A percentile compares a stretch with the other conserved stretches of the same genome.
phyloP scores from a whole-genome alignment of 192 early-diverging fungal genomes.

The Coemansia sp. region DNA sequence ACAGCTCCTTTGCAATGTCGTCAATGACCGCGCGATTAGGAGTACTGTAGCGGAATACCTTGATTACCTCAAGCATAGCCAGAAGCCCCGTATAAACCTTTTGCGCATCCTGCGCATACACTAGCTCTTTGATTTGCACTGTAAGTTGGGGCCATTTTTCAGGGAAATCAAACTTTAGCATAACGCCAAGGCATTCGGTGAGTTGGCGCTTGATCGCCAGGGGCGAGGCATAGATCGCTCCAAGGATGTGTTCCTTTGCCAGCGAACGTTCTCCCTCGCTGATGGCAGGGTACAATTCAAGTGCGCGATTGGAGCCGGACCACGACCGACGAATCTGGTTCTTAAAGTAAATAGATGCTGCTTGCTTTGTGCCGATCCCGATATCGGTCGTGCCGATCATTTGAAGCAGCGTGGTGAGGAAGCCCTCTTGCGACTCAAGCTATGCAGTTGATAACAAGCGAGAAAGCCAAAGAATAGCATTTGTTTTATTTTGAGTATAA shows the following conservation, averaged over 20 bases:
- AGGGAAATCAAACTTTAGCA: slow-evolving; percentile 79
- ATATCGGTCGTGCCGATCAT: slow-evolving; percentile 40
- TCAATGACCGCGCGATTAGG: slow-evolving; percentile 69
- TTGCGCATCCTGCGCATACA: slow-evolving; percentile 68
- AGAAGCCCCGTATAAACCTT: slow-evolving; percentile 77
- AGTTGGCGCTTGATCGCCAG: slow-evolving; percentile 83
- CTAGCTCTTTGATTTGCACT: slow-evolving; percentile 62
- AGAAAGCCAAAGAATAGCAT: neutral
- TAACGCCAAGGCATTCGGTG: slow-evolving; percentile 71
- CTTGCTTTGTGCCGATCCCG: slow-evolving; percentile 44
- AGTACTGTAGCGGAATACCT: slow-evolving; percentile 72
- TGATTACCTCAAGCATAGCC: slow-evolving; percentile 79
- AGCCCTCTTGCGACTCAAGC: slow-evolving; percentile 54
- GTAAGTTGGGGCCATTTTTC: slow-evolving; percentile 82
- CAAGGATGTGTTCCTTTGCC: slow-evolving; percentile 75
- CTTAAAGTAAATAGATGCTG: slow-evolving; percentile 84
- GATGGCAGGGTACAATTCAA: slow-evolving; percentile 55
- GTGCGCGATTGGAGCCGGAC: slow-evolving; percentile 45
- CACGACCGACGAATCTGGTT: slow-evolving; percentile 78
- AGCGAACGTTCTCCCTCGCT: slow-evolving; percentile 70
- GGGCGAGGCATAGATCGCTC: slow-evolving; percentile 71
- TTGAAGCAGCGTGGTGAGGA: slow-evolving; percentile 50
- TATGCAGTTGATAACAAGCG: slow-evolving; percentile 24
- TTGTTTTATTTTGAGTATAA: too few relatives aligned
- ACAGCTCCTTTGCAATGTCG: slow-evolving; percentile 72